Conservation (phyloP, 129 eudicot genomes). For the Lactuca sativa region DNA sequence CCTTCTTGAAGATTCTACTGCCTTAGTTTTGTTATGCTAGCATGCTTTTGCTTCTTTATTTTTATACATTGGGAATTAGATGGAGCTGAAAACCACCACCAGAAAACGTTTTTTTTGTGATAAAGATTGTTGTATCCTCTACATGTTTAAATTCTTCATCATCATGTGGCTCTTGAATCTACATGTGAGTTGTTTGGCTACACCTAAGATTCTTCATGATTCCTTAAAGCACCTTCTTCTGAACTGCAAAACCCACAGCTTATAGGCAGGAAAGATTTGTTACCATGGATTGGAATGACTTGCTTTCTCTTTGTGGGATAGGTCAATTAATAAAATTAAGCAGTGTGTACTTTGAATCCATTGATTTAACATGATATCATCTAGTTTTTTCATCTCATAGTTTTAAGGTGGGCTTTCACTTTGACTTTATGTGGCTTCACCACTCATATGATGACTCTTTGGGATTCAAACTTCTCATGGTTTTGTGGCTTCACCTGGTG, state of each 20-base stretch:
- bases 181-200: conserved; percentile 4
- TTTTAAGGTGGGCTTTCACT: not conserved
- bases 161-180: conserved; percentile 3
- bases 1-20: not conserved
- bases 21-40: not conserved
- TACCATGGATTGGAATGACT: not conserved
- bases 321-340: conserved; percentile 1
- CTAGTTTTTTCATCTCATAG: not conserved
- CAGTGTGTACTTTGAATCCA: not conserved
- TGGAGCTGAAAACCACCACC: not conserved
- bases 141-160: not conserved
- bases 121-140: conserved; percentile 6
- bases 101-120: not conserved
- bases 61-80: not conserved
- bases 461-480: not conserved
- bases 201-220: not conserved
- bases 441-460: not conserved
- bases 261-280: conserved; percentile 14
- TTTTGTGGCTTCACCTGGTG: conserved; percentile 9
- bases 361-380: not conserved
- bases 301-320: not conserved
- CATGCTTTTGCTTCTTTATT: not conserved
- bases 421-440: conserved; percentile 9
- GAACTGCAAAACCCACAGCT: not conserved
- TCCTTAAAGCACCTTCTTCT: not conserved